Conservation (phyloP, 495 filamentous ascomycete genomes). For the Trichocladium uniseriatum region DNA sequence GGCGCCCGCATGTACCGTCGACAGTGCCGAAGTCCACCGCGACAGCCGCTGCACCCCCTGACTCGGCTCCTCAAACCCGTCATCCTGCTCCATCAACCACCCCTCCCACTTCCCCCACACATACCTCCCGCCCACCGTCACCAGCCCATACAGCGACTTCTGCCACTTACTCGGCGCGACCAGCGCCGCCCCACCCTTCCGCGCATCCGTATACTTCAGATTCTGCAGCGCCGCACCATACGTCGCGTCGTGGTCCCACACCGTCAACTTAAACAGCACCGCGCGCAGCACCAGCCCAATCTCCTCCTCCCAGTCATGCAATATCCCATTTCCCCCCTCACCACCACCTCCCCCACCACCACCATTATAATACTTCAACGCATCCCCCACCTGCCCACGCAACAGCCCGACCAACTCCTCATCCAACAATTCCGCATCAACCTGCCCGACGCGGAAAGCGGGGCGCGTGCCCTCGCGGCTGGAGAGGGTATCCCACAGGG, state of each 20-base stretch:
- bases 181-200: conserved; percentile 51
- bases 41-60: conserved; percentile 49
- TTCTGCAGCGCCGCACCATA: conserved; percentile 93
- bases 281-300: conserved; percentile 68
- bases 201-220: conserved; percentile 78
- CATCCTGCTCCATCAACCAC: conserved; percentile 66
- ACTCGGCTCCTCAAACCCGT: conserved; percentile 52
- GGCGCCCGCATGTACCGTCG: conserved; percentile 66
- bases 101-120: conserved; percentile 84
- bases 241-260: conserved; percentile 92
- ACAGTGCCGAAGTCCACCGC: conserved; percentile 56
- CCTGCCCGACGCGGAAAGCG: conserved; percentile 88
- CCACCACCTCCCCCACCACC: conserved; percentile 44
- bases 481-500: conserved; percentile 59
- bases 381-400: conserved; percentile 79
- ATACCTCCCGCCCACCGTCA: conserved; percentile 84
- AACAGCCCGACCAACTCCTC: conserved; percentile 84
- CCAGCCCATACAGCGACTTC: conserved; percentile 71
- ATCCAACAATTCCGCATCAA: conserved; percentile 91
- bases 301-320: conserved; percentile 79
- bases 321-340: conserved; percentile 18
- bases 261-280: conserved; percentile 83
- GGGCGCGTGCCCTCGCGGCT: conserved; percentile 73
- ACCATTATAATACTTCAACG: conserved; percentile 76
- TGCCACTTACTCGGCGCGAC: conserved; percentile 61